Conservation (phyloP, 2,329 filamentous ascomycete species). For the Beauveria bassiana region DNA sequence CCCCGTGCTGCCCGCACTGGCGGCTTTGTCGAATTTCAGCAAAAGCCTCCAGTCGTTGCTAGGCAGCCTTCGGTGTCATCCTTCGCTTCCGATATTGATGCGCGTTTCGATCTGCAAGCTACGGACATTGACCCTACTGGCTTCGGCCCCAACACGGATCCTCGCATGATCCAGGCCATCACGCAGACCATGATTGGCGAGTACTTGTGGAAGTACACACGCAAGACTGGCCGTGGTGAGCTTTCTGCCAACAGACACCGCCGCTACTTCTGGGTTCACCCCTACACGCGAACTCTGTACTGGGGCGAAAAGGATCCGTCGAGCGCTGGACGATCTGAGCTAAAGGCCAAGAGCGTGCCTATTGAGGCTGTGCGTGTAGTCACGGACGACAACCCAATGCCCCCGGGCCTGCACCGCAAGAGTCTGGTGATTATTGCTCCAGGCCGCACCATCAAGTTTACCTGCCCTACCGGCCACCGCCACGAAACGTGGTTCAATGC, state of each 20-base stretch:
- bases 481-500: constrained; percentile 99
- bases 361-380: constrained; percentile 92
- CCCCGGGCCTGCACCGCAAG: constrained; percentile 89
- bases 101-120: constrained; percentile 70
- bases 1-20: constrained; percentile 42
- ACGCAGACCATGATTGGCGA: constrained; percentile 99
- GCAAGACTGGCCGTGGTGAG: constrained; percentile 81
- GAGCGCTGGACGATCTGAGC: constrained; percentile 65
- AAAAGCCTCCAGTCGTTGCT: constrained; percentile 26
- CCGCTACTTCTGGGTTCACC: constrained; percentile 98
- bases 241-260: constrained; percentile 86
- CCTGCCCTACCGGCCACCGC: constrained; percentile 83
- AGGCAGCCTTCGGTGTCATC: constrained; percentile 82
- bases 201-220: constrained; percentile 98
- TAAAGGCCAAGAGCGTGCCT: constrained; percentile 78
- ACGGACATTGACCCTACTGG: constrained; percentile 45
- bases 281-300: constrained; percentile 91
- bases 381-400: constrained; percentile 89
- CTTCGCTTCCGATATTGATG: constrained; percentile 89
- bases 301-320: constrained; percentile 92
- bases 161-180: constrained; percentile 97
- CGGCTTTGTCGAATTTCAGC: constrained; percentile 42
- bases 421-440: constrained; percentile 86
- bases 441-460: constrained; percentile 85
- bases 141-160: constrained; percentile 71